These are phyloP conservation scores for Cladophialophora psammophila DNA, from an alignment of 2,329 filamentous ascomycete genomes.

Conservation along the genomic window DNA sequence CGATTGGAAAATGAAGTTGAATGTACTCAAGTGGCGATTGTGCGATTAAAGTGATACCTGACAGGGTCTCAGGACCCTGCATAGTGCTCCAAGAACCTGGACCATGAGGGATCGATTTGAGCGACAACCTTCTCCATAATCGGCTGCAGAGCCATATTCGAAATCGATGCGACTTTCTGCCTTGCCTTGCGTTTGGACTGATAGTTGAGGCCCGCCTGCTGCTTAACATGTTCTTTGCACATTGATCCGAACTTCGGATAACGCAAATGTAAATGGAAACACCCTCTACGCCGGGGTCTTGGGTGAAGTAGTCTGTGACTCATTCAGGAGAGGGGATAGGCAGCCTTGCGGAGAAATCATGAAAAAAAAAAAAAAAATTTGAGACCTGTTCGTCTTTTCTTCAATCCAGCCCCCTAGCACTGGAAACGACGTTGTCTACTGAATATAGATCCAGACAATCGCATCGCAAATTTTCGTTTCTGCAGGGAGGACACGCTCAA, in stretches of 20 bases:
- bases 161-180: neutral
- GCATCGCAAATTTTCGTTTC: neutral
- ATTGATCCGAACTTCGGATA: neutral
- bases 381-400: neutral
- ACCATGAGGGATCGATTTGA: neutral
- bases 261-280: neutral
- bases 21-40: neutral
- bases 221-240: neutral
- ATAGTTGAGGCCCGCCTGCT: neutral
- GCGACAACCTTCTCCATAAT: neutral
- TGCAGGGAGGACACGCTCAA: neutral
- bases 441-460: neutral
- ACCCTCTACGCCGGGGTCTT: neutral
- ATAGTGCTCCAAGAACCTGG: neutral
- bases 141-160: neutral
- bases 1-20: constrained; percentile 4
- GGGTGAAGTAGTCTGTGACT: neutral
- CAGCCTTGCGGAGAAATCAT: constrained; percentile 1
- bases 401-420: neutral
- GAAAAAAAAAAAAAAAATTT: neutral
- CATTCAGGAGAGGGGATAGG: neutral
- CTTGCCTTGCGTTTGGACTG: neutral
- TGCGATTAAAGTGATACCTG: neutral
- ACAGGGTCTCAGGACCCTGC: neutral
- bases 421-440: neutral